Evolutionary conservation across 345 rosid genomes (phyloP), one percentile per base, ranked within the genome.

Genomic region (Eucalyptus viminalis): DNA sequence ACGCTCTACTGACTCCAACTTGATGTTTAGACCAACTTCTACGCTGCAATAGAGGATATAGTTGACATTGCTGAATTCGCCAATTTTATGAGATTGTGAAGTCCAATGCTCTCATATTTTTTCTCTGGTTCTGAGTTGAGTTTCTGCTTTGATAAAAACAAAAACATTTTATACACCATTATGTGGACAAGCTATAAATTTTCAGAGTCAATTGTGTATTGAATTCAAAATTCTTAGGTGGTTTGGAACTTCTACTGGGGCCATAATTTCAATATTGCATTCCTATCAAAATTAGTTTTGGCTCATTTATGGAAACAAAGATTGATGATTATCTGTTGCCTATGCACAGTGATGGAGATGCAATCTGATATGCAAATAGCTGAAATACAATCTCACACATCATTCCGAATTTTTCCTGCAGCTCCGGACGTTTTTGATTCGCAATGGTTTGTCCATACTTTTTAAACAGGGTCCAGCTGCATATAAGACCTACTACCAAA

Each of bases 361-460:
- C 21, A 34, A 34, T 34, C 80, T 34, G 25, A 69, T 69, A 69
- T 6, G 44, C 81, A 34, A 34, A 34, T 72, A 34, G 81, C 81
- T 17, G 27, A 76, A 37, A 76, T 76, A 21, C 47, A 40, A 21
- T 40, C 85, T 76, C 85, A 76, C 83, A 21, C 34, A 56, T 49
- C 85, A 27, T 21, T 83, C 53, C 5, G 24, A 17, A 12, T 50
- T 44, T 86, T 49, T 83, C 6, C 56, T 87, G 90, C 98, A 98
- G 99, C 24, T 98, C 90, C 93, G 99, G 92, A 98, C 99, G 87
- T 98, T 98, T 91, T 93, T 98, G 93, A 98, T 98, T 88, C 98
- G 99, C 76, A 98, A 98, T 95, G 97, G 98, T 89, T 91, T 98
- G 93, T 92, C 98, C 44, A 86, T 91, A 92, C 97, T 96, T 90